Evolutionary conservation across 257 asterid species (phyloP).

Genomic region (Lycium barbarum): DNA sequence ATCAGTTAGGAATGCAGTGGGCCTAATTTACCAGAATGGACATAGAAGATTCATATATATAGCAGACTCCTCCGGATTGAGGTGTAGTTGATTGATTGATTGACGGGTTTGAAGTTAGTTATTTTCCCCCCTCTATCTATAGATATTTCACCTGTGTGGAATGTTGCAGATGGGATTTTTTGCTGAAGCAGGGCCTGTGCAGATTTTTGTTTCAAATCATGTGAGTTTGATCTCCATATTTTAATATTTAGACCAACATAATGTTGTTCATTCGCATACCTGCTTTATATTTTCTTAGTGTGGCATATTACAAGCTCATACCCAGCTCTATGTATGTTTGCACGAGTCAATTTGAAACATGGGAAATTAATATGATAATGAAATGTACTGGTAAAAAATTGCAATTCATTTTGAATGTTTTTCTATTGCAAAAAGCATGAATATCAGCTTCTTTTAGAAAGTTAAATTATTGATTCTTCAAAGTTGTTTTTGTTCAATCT

Average conservation of each 20-base stretch:
- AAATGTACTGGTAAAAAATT: background rate
- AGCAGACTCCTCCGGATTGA: background rate
- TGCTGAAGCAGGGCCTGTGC: conserved; percentile 99
- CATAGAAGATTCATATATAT: background rate
- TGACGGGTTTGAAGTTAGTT: background rate
- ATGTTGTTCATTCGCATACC: background rate
- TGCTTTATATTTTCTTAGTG: background rate
- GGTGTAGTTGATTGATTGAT: background rate
- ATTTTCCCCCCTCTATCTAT: background rate
- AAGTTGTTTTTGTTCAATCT: conserved; percentile 17
- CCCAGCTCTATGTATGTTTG: background rate
- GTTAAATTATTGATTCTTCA: background rate
- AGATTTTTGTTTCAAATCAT: conserved; percentile 87
- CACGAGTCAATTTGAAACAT: background rate
- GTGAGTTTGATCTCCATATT: conserved; percentile 46
- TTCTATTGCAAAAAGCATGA: conserved; percentile 10
- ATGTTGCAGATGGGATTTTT: conserved; percentile 94
- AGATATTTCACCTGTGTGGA: background rate
- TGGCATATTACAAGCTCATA: background rate
- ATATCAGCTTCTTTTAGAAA: background rate
- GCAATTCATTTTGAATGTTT: background rate
- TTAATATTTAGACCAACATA: background rate
- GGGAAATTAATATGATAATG: conserved; percentile 6
- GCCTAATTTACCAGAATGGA: background rate
- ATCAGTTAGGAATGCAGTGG: background rate